Base-by-base conservation (phyloP, 495 filamentous ascomycete species). In the Annulohypoxylon nitens region DNA sequence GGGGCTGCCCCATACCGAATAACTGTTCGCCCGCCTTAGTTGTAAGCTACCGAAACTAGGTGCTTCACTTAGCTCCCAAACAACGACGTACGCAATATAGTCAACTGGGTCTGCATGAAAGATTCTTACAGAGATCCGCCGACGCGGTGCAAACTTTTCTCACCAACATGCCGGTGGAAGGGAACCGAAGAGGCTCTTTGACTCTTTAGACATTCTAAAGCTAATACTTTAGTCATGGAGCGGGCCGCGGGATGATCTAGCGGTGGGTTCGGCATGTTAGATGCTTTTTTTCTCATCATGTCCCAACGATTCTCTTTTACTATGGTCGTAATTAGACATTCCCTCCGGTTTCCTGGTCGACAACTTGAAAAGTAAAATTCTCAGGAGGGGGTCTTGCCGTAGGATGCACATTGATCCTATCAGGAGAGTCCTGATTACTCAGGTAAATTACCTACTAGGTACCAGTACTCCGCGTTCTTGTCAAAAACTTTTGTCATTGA, bases 131-230 rank as follows among this genome's bases (percentile, higher is more conserved):
- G 41, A 33, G 62, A 62, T 60, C 71, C 71, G 67, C 71, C 33
- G 48, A 67, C 34, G 67, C 67, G 57, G 50, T 70, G 66, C 71
- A 74, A 74, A 74, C 61, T 74, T 74, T 70, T 50, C 25, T 54
- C 9, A 55, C 26, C 14, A 58, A 67, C 50, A 50, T 50, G 43
- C 62, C 71, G 33, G 69, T 61, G 66, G 33, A 58, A 61, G 58
- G 20, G n/a, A 5, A 50, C 54, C 20, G 16, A 43, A 68, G 48
- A 64, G 33, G 59, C 41, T 58, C 30, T 14, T 55, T 37, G 33
- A 51, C 30, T 58, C 30, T 14, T 62, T 37, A 47, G n/a, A 16
- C 18, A 25, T 71, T 39, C 50, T 30, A 37, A 36, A 59, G 12
- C 39, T 74, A 63, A 47, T 10, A 59, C n/a, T 70, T 66, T 67